phyloP scores from a whole-genome alignment of 805 yeast genomes.

The Wickerhamiella azyma region DNA sequence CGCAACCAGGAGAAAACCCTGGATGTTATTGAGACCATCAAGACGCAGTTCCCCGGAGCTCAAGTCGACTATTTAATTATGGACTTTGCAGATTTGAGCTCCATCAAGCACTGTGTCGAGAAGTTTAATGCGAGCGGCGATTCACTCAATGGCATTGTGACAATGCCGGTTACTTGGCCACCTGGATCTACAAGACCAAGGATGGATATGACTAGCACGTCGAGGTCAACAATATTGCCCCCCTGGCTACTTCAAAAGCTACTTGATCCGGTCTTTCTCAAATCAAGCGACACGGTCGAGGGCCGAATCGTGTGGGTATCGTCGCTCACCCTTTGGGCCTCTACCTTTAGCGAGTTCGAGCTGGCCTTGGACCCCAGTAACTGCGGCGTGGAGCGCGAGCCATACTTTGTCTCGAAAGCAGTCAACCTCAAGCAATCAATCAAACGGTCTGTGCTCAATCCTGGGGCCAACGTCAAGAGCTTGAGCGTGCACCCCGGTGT shows the following conservation, averaged over 20 bases:
- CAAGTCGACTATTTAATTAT: constrained; percentile 14
- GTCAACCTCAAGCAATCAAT: constrained; percentile 27
- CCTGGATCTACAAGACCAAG: constrained; percentile 18
- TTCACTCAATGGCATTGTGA: constrained; percentile 28
- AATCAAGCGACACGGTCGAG: constrained; percentile 21
- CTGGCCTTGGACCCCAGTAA: constrained; percentile 26
- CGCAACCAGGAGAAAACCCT: constrained; percentile 27
- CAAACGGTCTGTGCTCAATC: constrained; percentile 27
- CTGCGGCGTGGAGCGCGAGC: constrained; percentile 9
- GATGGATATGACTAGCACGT: constrained; percentile 37
- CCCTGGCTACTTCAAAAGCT: constrained; percentile 31
- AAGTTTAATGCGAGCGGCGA: constrained; percentile 20
- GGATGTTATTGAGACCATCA: constrained; percentile 22
- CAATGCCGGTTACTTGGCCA: constrained; percentile 34
- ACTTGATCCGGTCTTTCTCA: constrained; percentile 26
- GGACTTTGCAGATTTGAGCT: constrained; percentile 28
- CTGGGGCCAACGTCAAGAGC: constrained; percentile 25
- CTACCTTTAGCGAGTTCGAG: constrained; percentile 26
- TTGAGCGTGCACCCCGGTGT: constrained; percentile 33
- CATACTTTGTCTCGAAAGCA: constrained; percentile 35
- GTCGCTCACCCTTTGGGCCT: constrained; percentile 27
- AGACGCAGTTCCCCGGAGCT: constrained; percentile 18
- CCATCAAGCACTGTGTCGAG: constrained; percentile 29
- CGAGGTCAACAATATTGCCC: constrained; percentile 36
- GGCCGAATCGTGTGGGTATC: constrained; percentile 36